These are phyloP conservation scores for Pseudofabraea citricarpa DNA, from an alignment of 2,329 filamentous ascomycete species.

Conservation along the genomic window DNA sequence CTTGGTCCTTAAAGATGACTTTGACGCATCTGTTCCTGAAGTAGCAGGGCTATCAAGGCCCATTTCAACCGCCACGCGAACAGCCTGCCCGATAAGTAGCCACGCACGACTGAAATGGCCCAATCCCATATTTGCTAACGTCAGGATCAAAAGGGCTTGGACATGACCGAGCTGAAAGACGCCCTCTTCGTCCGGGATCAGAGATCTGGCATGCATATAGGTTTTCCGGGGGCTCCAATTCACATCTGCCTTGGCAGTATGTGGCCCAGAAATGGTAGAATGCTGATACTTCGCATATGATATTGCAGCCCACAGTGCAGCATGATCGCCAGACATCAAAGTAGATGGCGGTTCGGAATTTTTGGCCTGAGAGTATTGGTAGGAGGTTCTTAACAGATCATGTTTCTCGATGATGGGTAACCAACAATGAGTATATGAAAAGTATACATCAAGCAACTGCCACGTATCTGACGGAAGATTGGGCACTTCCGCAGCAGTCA, in stretches of 20 bases:
- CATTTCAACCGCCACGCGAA: slow-evolving; percentile 44
- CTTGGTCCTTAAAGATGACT: slow-evolving; percentile 26
- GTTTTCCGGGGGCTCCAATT: slow-evolving; percentile 33
- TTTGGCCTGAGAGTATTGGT: slow-evolving; percentile 24
- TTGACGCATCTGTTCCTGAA: slow-evolving; percentile 13
- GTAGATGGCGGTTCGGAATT: slow-evolving; percentile 3
- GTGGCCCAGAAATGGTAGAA: slow-evolving; percentile 22
- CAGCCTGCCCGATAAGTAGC: slow-evolving; percentile 60
- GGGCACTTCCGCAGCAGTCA: slow-evolving; percentile 8
- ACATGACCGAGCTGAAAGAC: slow-evolving; percentile 45
- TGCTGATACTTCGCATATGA: slow-evolving; percentile 52
- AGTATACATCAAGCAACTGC: slow-evolving; percentile 64
- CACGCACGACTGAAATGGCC: slow-evolving; percentile 55
- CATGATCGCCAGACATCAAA: slow-evolving; percentile 37
- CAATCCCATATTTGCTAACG: slow-evolving; percentile 57
- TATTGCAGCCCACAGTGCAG: slow-evolving; percentile 56
- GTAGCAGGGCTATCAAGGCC: slow-evolving; percentile 31
- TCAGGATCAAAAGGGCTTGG: slow-evolving; percentile 53
- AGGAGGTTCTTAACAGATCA: slow-evolving; percentile 24
- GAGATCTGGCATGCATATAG: slow-evolving; percentile 43
- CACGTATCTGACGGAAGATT: slow-evolving; percentile 27
- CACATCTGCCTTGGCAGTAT: slow-evolving; percentile 11
- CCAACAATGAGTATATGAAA: slow-evolving; percentile 73
- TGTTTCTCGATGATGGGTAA: slow-evolving; percentile 69
- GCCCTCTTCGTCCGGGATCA: slow-evolving; percentile 45